These are phyloP conservation scores for Trichophyton schoenleinii DNA, from an alignment of 2,329 filamentous ascomycete genomes.

Conservation along the genomic window DNA sequence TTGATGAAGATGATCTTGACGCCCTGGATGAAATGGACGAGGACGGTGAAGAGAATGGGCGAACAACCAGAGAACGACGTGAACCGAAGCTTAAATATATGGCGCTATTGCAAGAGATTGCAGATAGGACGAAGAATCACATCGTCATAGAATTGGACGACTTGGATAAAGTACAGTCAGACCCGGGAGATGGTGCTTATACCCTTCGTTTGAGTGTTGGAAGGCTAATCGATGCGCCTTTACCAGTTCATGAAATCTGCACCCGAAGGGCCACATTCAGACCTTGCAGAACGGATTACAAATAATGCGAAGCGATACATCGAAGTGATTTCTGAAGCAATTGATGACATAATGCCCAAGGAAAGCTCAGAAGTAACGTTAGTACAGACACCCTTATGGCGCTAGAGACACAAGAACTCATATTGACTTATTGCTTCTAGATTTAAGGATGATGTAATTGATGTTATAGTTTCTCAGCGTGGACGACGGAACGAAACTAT, in stretches of 20 bases:
- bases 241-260: conserved; percentile 60
- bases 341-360: conserved; percentile 73
- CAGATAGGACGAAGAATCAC: conserved; percentile 65
- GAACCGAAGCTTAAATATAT: conserved; percentile 73
- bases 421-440: conserved; percentile 31
- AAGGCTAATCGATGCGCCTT: neutral
- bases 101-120: conserved; percentile 72
- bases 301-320: conserved; percentile 91
- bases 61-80: conserved; percentile 26
- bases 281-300: conserved; percentile 65
- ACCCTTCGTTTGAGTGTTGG: neutral
- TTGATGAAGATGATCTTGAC: conserved; percentile 74
- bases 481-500: conserved; percentile 73
- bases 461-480: conserved; percentile 90
- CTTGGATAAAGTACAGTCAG: conserved; percentile 50
- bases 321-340: conserved; percentile 75
- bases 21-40: conserved; percentile 94
- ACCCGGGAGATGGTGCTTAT: neutral
- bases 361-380: conserved; percentile 67
- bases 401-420: neutral
- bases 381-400: conserved; percentile 18
- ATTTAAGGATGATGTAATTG: conserved; percentile 94
- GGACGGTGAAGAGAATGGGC: conserved; percentile 33
- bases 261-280: conserved; percentile 55
- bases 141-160: conserved; percentile 85